Percentiles rank a stretch among this genome's conserved stretches.
Evolutionary conservation across 2,329 filamentous ascomycete genomes (phyloP).

Genomic region (Gaeumannomyces sp.): DNA sequence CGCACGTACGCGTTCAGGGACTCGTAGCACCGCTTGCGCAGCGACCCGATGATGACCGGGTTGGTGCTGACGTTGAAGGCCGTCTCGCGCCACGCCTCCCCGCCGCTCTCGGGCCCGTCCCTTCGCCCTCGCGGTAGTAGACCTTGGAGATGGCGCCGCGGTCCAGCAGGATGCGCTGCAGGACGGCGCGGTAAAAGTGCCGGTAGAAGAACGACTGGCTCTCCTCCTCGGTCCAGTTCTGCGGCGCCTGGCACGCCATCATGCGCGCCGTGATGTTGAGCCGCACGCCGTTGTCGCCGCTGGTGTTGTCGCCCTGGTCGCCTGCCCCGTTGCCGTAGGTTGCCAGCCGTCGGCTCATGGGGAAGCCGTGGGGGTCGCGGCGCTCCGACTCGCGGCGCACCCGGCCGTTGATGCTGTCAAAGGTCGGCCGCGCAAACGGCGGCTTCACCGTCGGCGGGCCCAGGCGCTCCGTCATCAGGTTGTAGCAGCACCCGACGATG

Average conservation of each 20-base stretch:
- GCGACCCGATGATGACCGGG: constrained; percentile 79
- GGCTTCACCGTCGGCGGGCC: constrained; percentile 83
- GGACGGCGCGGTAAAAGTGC: constrained; percentile 84
- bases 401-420: constrained; percentile 62
- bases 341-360: constrained; percentile 71
- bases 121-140: constrained; percentile 30
- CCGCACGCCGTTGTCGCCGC: constrained; percentile 54
- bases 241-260: constrained; percentile 95
- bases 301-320: constrained; percentile 37
- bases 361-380: constrained; percentile 87
- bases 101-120: constrained; percentile 13
- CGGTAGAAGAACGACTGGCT: constrained; percentile 85
- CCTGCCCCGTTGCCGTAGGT: constrained; percentile 31
- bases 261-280: constrained; percentile 95
- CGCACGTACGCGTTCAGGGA: constrained; percentile 73
- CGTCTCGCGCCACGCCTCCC: constrained; percentile 21
- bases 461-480: constrained; percentile 84
- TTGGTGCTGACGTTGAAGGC: constrained; percentile 57
- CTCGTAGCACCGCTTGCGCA: constrained; percentile 72
- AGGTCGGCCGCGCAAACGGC: constrained; percentile 58
- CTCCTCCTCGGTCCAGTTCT: constrained; percentile 80
- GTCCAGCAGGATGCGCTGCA: constrained; percentile 91
- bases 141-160: constrained; percentile 64
- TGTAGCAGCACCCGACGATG: constrained; percentile 98
- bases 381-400: constrained; percentile 61